Evolutionary conservation across 73 alveolate genomes (phyloP), one percentile per base, ranked within the genome.

Genomic region (Diophrys appendiculata): DNA sequence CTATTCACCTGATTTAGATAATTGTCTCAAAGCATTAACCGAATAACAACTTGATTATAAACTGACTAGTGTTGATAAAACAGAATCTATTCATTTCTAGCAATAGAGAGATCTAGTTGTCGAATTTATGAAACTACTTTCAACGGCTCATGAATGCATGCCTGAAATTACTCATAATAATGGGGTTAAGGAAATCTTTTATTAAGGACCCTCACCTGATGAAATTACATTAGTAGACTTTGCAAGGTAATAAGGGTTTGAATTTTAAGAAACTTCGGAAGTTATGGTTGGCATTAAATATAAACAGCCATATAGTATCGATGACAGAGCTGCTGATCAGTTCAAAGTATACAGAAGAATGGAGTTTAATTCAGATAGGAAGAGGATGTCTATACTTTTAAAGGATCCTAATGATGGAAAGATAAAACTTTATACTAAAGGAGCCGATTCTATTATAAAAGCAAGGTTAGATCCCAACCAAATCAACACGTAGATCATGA

Each of bases 281-380:
- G 54, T n/a, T n/a, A n/a, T n/a, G n/a, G n/a, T n/a, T n/a, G n/a
- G n/a, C n/a, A n/a, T n/a, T n/a, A n/a, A n/a, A n/a, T n/a, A n/a
- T n/a, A n/a, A n/a, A n/a, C n/a, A n/a, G n/a, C n/a, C n/a, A n/a
- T n/a, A n/a, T n/a, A n/a, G n/a, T n/a, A n/a, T n/a, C n/a, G n/a
- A n/a, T n/a, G n/a, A n/a, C n/a, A n/a, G n/a, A n/a, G n/a, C n/a
- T n/a, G n/a, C n/a, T n/a, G n/a, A n/a, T n/a, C n/a, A n/a, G 52
- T 81, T 84, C 56, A 95, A 95, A 80, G 80, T 91, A 73, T 86
- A 86, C 72, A 77, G 92, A 65, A 88, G 90, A 54, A 93, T 96
- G 80, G 96, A 95, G 27, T 96, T 96, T 86, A 93, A 65, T 76
- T 84, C 96, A 79, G n/a, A n/a, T n/a, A n/a, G n/a, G n/a, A n/a